Conservation (phyloP, 768 basidiomycete species). For the Rhizopogon vinicolor region DNA sequence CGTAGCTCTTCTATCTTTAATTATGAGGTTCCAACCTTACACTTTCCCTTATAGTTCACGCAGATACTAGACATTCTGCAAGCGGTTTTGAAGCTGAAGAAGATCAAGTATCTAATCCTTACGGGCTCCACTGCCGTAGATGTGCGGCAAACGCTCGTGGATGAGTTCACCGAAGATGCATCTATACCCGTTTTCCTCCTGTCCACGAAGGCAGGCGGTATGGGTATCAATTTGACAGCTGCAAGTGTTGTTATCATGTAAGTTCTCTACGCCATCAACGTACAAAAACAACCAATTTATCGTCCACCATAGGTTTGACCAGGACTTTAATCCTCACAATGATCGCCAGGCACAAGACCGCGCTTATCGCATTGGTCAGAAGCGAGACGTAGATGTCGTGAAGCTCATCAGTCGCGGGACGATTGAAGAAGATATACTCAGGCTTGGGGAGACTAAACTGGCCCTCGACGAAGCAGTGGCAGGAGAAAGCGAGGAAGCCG, state of each 20-base stretch:
- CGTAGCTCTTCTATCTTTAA: conserved; percentile 12
- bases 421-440: conserved; percentile 96
- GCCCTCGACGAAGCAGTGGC: conserved; percentile 93
- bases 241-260: conserved; percentile 94
- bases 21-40: background rate
- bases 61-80: conserved; percentile 94
- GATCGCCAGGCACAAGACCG: conserved; percentile 97
- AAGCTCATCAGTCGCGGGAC: conserved; percentile 89
- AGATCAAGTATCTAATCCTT: conserved; percentile 74
- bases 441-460: conserved; percentile 84
- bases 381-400: conserved; percentile 89
- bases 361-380: conserved; percentile 95
- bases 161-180: conserved; percentile 86
- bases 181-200: conserved; percentile 85
- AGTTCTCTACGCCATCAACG: conserved; percentile 15
- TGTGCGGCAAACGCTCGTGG: conserved; percentile 87
- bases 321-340: conserved; percentile 98
- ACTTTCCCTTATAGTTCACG: conserved; percentile 61
- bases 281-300: background rate
- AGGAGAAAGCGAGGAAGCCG: conserved; percentile 57
- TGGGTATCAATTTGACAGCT: conserved; percentile 96
- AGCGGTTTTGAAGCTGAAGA: conserved; percentile 66
- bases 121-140: conserved; percentile 95
- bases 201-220: conserved; percentile 90
- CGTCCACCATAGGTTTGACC: conserved; percentile 69